Evolutionary conservation across 169 alveolate species (phyloP).

Genomic region (Cryptosporidium parvum): DNA sequence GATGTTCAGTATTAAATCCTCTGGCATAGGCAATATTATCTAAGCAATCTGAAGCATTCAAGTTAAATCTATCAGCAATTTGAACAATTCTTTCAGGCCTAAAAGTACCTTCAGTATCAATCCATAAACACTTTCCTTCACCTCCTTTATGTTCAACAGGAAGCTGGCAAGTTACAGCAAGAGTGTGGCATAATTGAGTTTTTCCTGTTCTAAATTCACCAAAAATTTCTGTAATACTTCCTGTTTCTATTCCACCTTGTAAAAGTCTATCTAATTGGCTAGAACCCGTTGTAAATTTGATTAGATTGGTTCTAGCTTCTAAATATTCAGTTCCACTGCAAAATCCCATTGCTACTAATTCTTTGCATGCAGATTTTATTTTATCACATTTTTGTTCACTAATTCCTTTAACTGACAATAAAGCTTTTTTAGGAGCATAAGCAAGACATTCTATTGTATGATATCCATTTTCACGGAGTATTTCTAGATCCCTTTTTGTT

Average conservation of each 20-base stretch:
- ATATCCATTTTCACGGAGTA: conserved; percentile 93
- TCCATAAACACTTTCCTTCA: conserved; percentile 97
- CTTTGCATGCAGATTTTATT: conserved; percentile 92
- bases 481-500: conserved; percentile 90
- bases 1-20: conserved; percentile 97
- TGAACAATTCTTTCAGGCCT: conserved; percentile 98
- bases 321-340: conserved; percentile 92
- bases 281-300: conserved; percentile 95
- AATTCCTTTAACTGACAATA: conserved; percentile 94
- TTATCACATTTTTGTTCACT: conserved; percentile 96
- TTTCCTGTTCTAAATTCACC: conserved; percentile 99
- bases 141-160: conserved; percentile 97
- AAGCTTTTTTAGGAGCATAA: conserved; percentile 91
- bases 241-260: conserved; percentile 98
- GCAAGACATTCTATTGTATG: conserved; percentile 94
- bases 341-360: conserved; percentile 91
- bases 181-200: conserved; percentile 97
- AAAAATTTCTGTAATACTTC: conserved; percentile 96
- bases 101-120: conserved; percentile 99
- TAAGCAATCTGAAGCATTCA: conserved; percentile 95
- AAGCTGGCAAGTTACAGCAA: conserved; percentile 89
- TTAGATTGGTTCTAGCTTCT: conserved; percentile 91
- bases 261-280: conserved; percentile 93
- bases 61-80: conserved; percentile 96
- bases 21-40: conserved; percentile 98